Evolutionary conservation across 2,329 filamentous ascomycete species (phyloP).

Genomic region (Colletotrichum melonis): DNA sequence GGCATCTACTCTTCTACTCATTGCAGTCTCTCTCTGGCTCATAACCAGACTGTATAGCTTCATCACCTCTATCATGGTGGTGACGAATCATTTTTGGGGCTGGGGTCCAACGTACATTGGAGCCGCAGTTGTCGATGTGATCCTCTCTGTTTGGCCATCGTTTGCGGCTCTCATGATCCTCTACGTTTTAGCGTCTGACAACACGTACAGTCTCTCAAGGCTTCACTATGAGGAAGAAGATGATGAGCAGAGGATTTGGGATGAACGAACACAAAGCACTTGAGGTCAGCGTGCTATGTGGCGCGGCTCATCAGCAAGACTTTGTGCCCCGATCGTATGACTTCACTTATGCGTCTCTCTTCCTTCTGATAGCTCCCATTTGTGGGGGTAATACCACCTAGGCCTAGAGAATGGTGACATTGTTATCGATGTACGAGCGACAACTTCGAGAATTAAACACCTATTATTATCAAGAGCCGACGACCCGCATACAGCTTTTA

Average conservation of each 20-base stretch:
- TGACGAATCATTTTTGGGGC: not conserved
- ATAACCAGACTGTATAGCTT: not conserved
- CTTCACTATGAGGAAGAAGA: not conserved
- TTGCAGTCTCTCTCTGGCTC: not conserved
- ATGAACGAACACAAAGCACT: not conserved
- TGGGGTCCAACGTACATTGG: not conserved
- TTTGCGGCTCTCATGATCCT: not conserved
- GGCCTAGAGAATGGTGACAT: not conserved
- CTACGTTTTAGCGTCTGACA: not conserved
- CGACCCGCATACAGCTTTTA: accelerated
- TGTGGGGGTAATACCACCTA: no score
- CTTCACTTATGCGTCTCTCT: not conserved
- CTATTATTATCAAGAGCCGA: not conserved
- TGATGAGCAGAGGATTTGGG: not conserved
- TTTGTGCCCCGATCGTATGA: no score
- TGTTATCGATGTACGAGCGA: not conserved
- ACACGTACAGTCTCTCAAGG: not conserved
- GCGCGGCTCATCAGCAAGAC: not conserved
- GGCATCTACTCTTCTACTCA: not conserved
- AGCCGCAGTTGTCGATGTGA: not conserved
- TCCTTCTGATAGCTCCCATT: not conserved
- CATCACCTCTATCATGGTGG: not conserved
- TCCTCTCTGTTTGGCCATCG: not conserved
- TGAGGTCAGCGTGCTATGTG: not conserved
- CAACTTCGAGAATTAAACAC: accelerated